Evolutionary conservation across 192 early-diverging fungal species (phyloP).

Genomic region (Ambispora gerdemannii): DNA sequence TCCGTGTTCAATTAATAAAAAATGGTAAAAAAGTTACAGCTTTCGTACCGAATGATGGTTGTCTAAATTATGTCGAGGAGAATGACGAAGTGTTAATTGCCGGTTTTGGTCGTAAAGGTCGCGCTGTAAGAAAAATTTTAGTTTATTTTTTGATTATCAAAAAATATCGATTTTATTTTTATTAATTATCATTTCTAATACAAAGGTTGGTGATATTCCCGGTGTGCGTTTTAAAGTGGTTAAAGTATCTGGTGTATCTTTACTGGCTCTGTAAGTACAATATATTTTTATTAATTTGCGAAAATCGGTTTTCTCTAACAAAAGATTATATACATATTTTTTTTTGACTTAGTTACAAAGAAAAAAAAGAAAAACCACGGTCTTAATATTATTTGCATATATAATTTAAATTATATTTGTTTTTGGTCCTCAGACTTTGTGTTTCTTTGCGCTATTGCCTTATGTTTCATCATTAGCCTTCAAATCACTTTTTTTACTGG

Average conservation of each 20-base stretch:
- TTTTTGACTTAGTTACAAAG: slow-evolving; percentile 65
- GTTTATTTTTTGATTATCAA: background rate
- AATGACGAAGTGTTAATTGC: slow-evolving; percentile 99
- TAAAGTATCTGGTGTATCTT: slow-evolving; percentile 99
- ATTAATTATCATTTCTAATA: slow-evolving; percentile 21
- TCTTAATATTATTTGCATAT: too few species aligned
- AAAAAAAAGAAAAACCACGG: slow-evolving; percentile 99
- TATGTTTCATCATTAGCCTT: too few species aligned
- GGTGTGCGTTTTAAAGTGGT: slow-evolving; percentile 99
- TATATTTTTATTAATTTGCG: too few species aligned
- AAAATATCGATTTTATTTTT: background rate
- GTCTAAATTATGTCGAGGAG: slow-evolving; percentile 99
- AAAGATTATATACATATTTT: background rate
- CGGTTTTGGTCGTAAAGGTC: slow-evolving; percentile 99
- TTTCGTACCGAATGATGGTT: slow-evolving; percentile 99
- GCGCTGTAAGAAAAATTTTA: slow-evolving; percentile 66
- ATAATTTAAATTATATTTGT: too few species aligned
- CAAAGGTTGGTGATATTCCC: slow-evolving; percentile 97
- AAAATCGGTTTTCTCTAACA: background rate
- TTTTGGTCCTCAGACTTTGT: too few species aligned
- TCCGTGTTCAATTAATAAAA: slow-evolving; percentile 99
- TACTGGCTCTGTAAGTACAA: slow-evolving; percentile 83
- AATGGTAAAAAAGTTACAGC: slow-evolving; percentile 99
- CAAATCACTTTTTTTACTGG: too few species aligned
- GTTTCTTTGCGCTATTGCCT: too few species aligned